phyloP scores from a whole-genome alignment of 164 flowering plant species.

The Vitis labrusca region DNA sequence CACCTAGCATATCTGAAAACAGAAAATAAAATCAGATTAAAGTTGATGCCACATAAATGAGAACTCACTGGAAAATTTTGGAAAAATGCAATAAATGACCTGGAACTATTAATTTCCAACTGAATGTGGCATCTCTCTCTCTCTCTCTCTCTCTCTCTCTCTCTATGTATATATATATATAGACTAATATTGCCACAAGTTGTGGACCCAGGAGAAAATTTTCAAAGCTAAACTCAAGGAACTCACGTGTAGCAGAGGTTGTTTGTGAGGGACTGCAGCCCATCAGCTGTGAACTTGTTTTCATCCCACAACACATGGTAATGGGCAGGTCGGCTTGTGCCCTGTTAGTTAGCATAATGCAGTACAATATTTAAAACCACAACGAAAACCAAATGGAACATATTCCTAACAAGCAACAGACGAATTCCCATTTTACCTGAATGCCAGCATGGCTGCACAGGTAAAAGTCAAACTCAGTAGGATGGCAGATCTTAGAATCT shows the following conservation, averaged over 20 bases:
- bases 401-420: not conserved
- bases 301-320: constrained; percentile 79
- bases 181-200: no score
- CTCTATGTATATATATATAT: no score
- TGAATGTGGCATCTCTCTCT: no score
- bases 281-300: constrained; percentile 76
- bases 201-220: no score
- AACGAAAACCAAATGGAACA: not conserved
- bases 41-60: no score
- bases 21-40: not conserved
- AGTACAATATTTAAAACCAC: not conserved
- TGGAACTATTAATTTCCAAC: no score
- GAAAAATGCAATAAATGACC: no score
- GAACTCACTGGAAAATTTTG: no score
- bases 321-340: constrained; percentile 77
- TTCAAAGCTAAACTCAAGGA: not conserved
- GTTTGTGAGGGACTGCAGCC: constrained; percentile 63
- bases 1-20: constrained; percentile 73
- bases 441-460: constrained; percentile 83
- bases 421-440: constrained; percentile 33
- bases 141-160: no score
- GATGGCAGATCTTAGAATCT: constrained; percentile 80
- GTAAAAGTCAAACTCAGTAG: constrained; percentile 77
- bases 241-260: constrained; percentile 76
- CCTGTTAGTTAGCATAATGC: constrained; percentile 31